Conservation (phyloP, 2,329 filamentous ascomycete genomes). For the Fusarium sp. region DNA sequence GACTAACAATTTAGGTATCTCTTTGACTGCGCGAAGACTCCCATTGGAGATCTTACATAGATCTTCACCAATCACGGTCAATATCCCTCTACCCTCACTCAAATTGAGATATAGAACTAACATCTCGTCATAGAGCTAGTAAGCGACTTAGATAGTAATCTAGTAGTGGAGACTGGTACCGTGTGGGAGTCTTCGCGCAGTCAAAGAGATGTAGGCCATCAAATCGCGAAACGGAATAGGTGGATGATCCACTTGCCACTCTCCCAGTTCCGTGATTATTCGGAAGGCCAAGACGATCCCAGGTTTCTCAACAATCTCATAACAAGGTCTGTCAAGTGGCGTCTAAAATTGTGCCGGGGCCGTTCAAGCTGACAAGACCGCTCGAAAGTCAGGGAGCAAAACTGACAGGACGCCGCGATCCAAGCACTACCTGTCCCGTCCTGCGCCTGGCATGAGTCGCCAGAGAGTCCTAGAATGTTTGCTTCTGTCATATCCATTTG, state of each 20-base stretch:
- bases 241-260: not conserved
- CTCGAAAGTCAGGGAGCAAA: not conserved
- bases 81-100: no score
- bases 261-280: not conserved
- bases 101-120: no score
- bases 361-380: not conserved
- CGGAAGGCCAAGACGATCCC: no score
- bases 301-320: no score
- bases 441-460: not conserved
- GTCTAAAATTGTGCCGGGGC: not conserved
- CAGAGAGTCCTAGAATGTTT: not conserved
- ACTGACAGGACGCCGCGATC: not conserved
- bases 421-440: not conserved
- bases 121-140: no score
- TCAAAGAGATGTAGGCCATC: not conserved
- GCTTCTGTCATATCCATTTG: not conserved
- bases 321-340: no score
- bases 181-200: no score
- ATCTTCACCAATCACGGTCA: no score
- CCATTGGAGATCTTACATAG: no score
- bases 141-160: no score
- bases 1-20: constrained; percentile 10
- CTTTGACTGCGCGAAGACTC: no score
- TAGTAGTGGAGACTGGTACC: no score
- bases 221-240: not conserved